Evolutionary conservation across 2,329 filamentous ascomycete genomes (phyloP), one percentile per base, ranked within the genome.

Genomic region (Colletotrichum tanaceti): DNA sequence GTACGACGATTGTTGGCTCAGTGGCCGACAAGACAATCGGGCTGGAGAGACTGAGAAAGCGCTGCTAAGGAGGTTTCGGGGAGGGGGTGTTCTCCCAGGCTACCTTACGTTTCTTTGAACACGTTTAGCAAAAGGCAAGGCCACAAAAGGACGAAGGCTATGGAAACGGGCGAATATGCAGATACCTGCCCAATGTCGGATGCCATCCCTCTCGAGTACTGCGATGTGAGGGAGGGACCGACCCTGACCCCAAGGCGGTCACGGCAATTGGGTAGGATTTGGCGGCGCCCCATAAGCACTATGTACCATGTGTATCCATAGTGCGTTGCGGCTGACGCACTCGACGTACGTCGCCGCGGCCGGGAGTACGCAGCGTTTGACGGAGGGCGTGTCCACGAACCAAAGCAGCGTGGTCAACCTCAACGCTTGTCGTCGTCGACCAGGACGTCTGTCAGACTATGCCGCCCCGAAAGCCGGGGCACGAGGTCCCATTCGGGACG

Each of bases 311-410:
- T 46, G 49, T 49, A 5, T 14, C 49, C n/a, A 54, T 59, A 54
- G 65, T 47, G 54, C 35, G 46, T 38, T 65, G 65, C 60, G 65
- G 61, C 65, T 68, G 65, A 68, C 16, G 13, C 22, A 22, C 39
- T 24, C 41, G 14, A 20, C 41, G 41, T 58, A 35, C 41, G 47
- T 28, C 60, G 24, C 44, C 22, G 52, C 35, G 35, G 54, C 49
- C 44, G 24, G 28, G 18, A 44, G 39, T 11, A 13, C n/a, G 13
- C 53, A 18, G 50, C 28, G 39, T 41, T 47, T 58, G 32, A 22
- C 11, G 14, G 20, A 22, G 32, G 7, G 9, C 24, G 28, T 28
- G n/a, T 4, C 22, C 52, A 41, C n/a, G 10, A 35, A 16, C 13
- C 28, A 32, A 43, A 47, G 13, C 32, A 35, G 43, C 14, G 32